phyloP scores from a whole-genome alignment of 2,329 filamentous ascomycete genomes.

The Calycina herbarum region DNA sequence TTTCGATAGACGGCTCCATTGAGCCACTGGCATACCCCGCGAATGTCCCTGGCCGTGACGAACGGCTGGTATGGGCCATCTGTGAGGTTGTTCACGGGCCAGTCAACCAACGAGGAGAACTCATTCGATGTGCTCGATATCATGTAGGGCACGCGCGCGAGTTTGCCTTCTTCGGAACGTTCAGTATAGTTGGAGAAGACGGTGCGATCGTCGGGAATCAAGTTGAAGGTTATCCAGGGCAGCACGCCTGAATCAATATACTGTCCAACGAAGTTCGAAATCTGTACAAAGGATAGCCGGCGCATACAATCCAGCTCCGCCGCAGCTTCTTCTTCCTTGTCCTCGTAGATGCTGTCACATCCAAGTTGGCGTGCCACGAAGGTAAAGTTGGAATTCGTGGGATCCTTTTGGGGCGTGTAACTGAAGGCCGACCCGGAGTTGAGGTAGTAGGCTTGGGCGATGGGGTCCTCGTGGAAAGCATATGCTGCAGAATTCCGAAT shows the following conservation, averaged over 20 bases:
- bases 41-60: slow-evolving; percentile 18
- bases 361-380: slow-evolving; percentile 19
- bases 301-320: slow-evolving; percentile 20
- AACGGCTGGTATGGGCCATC: slow-evolving; percentile 35
- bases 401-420: slow-evolving; percentile 7
- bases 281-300: slow-evolving; percentile 10
- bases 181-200: slow-evolving; percentile 20
- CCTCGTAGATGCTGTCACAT: slow-evolving; percentile 24
- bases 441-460: slow-evolving; percentile 25
- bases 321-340: slow-evolving; percentile 16
- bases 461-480: slow-evolving; percentile 29
- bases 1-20: slow-evolving; percentile 22
- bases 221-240: slow-evolving; percentile 13
- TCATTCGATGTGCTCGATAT: slow-evolving; percentile 35
- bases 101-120: slow-evolving; percentile 29
- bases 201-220: slow-evolving; percentile 19
- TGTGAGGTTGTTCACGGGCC: slow-evolving; percentile 23
- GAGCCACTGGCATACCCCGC: slow-evolving; percentile 15
- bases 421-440: slow-evolving; percentile 24
- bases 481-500: slow-evolving; percentile 13
- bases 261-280: slow-evolving; percentile 7
- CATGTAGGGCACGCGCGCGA: slow-evolving; percentile 24
- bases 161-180: slow-evolving; percentile 15
- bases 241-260: slow-evolving; percentile 9
- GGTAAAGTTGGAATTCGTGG: slow-evolving; percentile 31